Evolutionary conservation across 2,329 filamentous ascomycete genomes (phyloP), one percentile per base, ranked within the genome.

Genomic region (Rutstroemia sp.): DNA sequence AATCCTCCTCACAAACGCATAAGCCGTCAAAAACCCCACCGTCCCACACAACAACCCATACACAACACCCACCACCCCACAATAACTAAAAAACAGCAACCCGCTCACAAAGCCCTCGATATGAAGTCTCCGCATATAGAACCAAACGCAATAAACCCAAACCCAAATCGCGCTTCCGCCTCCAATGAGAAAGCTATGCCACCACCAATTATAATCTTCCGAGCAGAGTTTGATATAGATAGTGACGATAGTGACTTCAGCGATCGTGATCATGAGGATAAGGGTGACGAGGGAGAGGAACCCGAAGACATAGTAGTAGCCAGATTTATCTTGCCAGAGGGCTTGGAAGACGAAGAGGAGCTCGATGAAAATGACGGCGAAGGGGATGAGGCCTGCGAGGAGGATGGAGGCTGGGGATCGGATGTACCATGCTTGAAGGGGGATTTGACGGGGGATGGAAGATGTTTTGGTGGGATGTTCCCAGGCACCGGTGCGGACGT

Each of bases 191-290:
- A 95, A 94, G 52, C 87, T 90, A 70, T 89, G 87, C 90, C 90
- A 95, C 88, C 88, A 94, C 90, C 90, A 95, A 70, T 90, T 81
- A 72, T 94, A 87, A 71, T 95, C 91, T 79, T 95, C 90, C 1
- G 83, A 79, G 73, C 89, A 92, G 18, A 95, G 81, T 72, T 90
- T 87, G 49, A 88, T 80, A 71, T 95, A 95, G 16, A 90, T 87
- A 1, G 85, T 85, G 58, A 95, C 89, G 21, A 95, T 82, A 0
- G 88, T 92, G 52, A 92, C 88, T 73, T 94, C 88, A 63, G 89
- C 83, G 30, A 95, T 82, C 0, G 88, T 90, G 44, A 94, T 71
- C 30, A 90, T 77, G 8, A 94, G 73, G 57, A 94, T 87, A 10
- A 82, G 74, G 23, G 79, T 85, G 9, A 94, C 86, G 16, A 90